Conservation (phyloP, 768 basidiomycete genomes). For the Termitomyces sp. region DNA sequence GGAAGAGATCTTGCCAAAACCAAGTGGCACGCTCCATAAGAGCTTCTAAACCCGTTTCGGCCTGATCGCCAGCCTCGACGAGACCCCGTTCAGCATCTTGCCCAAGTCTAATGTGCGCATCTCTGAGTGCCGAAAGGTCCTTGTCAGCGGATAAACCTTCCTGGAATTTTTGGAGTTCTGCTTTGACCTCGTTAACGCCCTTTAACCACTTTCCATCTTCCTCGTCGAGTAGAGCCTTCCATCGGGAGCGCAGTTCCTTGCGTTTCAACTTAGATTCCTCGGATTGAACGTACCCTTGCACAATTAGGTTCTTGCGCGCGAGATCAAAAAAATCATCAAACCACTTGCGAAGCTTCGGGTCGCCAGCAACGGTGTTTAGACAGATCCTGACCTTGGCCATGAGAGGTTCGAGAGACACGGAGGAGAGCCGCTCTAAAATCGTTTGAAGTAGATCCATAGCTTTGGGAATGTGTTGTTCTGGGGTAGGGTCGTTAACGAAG, state of each 20-base stretch:
- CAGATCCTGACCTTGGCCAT: constrained; percentile 36
- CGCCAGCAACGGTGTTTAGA: constrained; percentile 44
- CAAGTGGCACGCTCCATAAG: constrained; percentile 60
- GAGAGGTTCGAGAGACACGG: constrained; percentile 46
- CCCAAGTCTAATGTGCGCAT: constrained; percentile 44
- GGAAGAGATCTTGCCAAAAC: constrained; percentile 81
- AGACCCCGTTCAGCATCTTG: constrained; percentile 42
- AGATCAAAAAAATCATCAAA: constrained; percentile 48
- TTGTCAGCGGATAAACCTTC: constrained; percentile 41
- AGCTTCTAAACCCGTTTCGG: constrained; percentile 41
- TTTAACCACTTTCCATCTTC: constrained; percentile 49
- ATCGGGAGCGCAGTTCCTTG: constrained; percentile 42
- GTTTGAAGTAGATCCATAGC: constrained; percentile 46
- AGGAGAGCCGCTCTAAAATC: constrained; percentile 48
- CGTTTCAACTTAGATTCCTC: constrained; percentile 39
- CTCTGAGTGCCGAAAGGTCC: constrained; percentile 41
- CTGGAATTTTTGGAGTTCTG: constrained; percentile 40
- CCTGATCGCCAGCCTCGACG: constrained; percentile 28
- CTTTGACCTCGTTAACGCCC: constrained; percentile 40
- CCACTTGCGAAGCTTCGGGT: constrained; percentile 49
- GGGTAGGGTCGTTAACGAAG: constrained; percentile 58
- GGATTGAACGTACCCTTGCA: constrained; percentile 47
- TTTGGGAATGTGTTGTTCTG: constrained; percentile 54
- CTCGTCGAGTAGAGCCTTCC: constrained; percentile 43
- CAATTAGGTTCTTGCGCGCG: constrained; percentile 39